Percentiles rank a stretch among this genome's conserved stretches.
Evolutionary conservation across 768 basidiomycete species (phyloP).

Genomic region (Suillus hirtellus): DNA sequence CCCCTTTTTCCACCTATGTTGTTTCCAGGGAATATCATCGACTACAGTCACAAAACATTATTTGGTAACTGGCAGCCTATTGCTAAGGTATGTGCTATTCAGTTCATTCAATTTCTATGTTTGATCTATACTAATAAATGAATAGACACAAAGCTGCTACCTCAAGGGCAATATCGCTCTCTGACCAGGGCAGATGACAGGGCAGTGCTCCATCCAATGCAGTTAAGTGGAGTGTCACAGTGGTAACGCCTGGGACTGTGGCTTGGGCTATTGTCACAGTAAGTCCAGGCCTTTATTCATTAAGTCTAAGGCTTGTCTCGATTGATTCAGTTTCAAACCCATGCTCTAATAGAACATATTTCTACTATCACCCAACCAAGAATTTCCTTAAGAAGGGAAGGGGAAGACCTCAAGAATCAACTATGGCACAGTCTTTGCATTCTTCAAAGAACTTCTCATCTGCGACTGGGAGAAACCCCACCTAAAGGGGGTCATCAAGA

Average conservation of each 20-base stretch:
- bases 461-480: neutral
- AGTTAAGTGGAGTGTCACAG: neutral
- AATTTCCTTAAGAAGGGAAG: constrained; percentile 4
- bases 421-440: neutral
- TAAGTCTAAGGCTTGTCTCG: neutral
- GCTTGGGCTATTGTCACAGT: constrained; percentile 4
- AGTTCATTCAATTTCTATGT: neutral
- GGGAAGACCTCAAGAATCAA: constrained; percentile 5
- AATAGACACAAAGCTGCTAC: neutral
- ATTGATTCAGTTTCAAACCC: neutral
- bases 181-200: neutral
- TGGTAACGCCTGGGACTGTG: constrained; percentile 5
- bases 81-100: constrained; percentile 2
- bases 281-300: neutral
- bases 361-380: constrained; percentile 1
- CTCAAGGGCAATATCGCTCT: neutral
- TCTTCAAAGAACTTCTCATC: constrained; percentile 5
- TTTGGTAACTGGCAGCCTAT: constrained; percentile 2
- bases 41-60: neutral
- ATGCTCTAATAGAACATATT: constrained; percentile 4
- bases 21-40: neutral
- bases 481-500: constrained; percentile 2
- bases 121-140: neutral
- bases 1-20: constrained; percentile 3
- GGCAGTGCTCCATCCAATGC: neutral